Percentiles rank a stretch among this genome's conserved stretches.
phyloP scores from a whole-genome alignment of 805 yeast species.

The Brettanomyces custersianus region DNA sequence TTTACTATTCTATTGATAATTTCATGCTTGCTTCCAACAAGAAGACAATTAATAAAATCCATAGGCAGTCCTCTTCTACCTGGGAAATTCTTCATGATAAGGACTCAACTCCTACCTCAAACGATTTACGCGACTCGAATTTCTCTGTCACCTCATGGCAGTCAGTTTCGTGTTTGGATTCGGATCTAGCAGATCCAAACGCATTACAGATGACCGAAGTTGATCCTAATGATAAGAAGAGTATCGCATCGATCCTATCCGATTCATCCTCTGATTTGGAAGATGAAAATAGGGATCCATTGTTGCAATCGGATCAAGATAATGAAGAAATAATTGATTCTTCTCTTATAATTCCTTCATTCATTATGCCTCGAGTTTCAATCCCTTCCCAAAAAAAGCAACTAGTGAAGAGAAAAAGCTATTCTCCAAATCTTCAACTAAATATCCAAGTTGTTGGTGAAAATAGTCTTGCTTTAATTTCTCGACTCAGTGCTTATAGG shows the following conservation, averaged over 20 bases:
- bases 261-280: constrained; percentile 15
- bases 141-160: constrained; percentile 29
- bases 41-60: no score
- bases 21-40: no score
- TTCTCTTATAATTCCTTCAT: constrained; percentile 25
- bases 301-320: constrained; percentile 2
- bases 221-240: constrained; percentile 11
- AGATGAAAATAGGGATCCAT: background rate
- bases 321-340: constrained; percentile 20
- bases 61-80: no score
- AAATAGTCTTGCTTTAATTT: constrained; percentile 11
- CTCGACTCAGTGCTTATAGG: constrained; percentile 18
- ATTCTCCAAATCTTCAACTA: constrained; percentile 3
- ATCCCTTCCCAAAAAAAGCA: constrained; percentile 9
- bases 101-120: background rate
- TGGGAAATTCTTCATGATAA: no score
- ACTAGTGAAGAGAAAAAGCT: background rate
- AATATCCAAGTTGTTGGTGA: constrained; percentile 23
- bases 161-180: constrained; percentile 12
- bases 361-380: constrained; percentile 30
- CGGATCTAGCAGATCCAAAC: no score
- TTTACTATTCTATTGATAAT: no score
- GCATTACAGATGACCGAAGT: background rate
- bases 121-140: no score
- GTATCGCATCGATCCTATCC: constrained; percentile 24